Evolutionary conservation across 148 eudicot species (phyloP).

Genomic region (Cornus suecica): DNA sequence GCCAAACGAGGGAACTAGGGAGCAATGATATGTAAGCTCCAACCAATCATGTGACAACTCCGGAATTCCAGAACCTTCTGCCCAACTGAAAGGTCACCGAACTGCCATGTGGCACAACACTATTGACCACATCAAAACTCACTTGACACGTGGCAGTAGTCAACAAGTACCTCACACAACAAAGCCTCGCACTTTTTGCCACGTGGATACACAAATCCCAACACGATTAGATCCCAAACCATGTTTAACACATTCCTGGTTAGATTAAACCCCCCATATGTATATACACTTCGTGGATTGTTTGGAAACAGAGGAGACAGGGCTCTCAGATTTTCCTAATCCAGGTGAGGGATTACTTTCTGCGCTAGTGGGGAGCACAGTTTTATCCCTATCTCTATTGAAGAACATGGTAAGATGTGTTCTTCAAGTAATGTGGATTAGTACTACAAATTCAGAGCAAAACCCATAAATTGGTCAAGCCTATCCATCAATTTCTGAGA

Average conservation of each 20-base stretch:
- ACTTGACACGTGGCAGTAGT: slow-evolving; percentile 1
- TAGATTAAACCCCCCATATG: neutral
- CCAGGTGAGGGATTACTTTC: slow-evolving; percentile 58
- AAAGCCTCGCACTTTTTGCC: slow-evolving; percentile 22
- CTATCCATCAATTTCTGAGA: neutral
- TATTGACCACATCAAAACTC: neutral
- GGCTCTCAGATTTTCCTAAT: slow-evolving; percentile 54
- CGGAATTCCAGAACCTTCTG: too few relatives aligned
- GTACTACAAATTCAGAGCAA: slow-evolving; percentile 22
- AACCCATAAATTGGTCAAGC: slow-evolving; percentile 9
- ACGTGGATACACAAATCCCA: neutral
- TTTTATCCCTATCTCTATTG: slow-evolving; percentile 43
- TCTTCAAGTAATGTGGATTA: slow-evolving; percentile 31
- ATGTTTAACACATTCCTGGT: neutral
- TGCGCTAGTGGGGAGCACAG: slow-evolving; percentile 56
- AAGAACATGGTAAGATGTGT: slow-evolving; percentile 46
- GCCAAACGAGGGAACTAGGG: too few relatives aligned
- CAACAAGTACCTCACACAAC: slow-evolving; percentile 11
- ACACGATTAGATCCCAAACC: neutral
- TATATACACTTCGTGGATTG: neutral
- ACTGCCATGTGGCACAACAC: too few relatives aligned
- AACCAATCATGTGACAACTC: too few relatives aligned
- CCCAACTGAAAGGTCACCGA: too few relatives aligned
- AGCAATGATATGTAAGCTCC: too few relatives aligned
- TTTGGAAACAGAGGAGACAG: slow-evolving; percentile 23